A percentile compares a stretch with the other conserved stretches of the same genome.
Evolutionary conservation across 345 rosid species (phyloP).

Genomic region (Eucalyptus cloeziana): DNA sequence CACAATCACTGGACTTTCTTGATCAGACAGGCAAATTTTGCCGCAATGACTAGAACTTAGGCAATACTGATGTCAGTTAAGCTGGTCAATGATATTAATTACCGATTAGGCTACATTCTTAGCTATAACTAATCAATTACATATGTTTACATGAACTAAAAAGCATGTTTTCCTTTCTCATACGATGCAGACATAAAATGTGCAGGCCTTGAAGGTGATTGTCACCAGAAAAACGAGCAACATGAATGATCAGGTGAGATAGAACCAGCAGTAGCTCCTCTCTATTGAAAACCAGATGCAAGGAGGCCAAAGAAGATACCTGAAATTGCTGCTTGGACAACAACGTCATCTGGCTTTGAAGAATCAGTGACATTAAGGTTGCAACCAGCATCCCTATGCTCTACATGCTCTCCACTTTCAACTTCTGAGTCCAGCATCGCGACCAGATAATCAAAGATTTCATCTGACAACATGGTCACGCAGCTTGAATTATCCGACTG

Average conservation of each 20-base stretch:
- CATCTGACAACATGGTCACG: slow-evolving; percentile 27
- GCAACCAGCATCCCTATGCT: neutral
- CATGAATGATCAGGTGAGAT: neutral
- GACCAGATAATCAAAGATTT: slow-evolving; percentile 25
- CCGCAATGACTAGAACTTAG: neutral
- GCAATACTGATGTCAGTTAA: neutral
- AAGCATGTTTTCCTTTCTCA: neutral
- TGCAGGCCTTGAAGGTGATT: neutral
- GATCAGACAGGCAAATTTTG: neutral
- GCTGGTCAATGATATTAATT: neutral
- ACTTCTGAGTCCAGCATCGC: slow-evolving; percentile 26
- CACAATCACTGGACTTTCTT: neutral
- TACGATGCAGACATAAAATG: neutral
- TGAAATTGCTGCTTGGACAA: slow-evolving; percentile 11
- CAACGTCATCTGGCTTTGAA: slow-evolving; percentile 1
- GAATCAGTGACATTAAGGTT: slow-evolving; percentile 7
- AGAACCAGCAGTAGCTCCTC: neutral
- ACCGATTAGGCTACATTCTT: neutral
- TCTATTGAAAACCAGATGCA: neutral
- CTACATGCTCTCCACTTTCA: neutral
- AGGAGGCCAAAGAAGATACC: neutral
- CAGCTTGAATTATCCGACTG: slow-evolving; percentile 42
- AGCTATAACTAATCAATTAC: neutral
- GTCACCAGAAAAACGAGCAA: neutral
- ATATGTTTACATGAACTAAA: neutral